Conservation (phyloP, 495 filamentous ascomycete genomes). For the Daldinia decipiens region DNA sequence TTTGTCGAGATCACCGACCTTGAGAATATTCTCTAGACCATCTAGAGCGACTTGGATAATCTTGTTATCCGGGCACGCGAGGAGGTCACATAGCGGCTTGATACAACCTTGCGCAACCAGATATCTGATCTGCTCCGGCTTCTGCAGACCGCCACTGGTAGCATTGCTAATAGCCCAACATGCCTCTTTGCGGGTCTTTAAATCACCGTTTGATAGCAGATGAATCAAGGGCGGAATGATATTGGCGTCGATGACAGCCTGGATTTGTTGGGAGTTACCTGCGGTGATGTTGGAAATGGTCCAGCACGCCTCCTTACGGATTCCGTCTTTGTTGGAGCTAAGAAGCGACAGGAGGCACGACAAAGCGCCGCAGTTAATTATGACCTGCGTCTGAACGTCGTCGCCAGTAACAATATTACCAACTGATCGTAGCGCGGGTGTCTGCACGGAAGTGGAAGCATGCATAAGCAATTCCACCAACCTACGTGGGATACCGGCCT, state of each 20-base stretch:
- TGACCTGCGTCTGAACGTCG: constrained; percentile 98
- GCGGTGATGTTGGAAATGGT: constrained; percentile 99
- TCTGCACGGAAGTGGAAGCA: constrained; percentile 98
- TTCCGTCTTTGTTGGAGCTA: constrained; percentile 97
- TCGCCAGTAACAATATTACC: constrained; percentile 99
- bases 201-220: constrained; percentile 92
- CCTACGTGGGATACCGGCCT: constrained; percentile 95
- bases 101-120: constrained; percentile 94
- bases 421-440: constrained; percentile 94
- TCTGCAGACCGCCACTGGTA: constrained; percentile 96
- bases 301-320: constrained; percentile 99
- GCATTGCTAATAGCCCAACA: constrained; percentile 99
- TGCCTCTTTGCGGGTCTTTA: constrained; percentile 99
- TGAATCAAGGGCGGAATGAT: constrained; percentile 97
- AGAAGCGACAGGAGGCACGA: constrained; percentile 91
- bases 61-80: constrained; percentile 99
- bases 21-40: constrained; percentile 98
- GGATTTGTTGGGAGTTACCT: constrained; percentile 97
- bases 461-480: constrained; percentile 98
- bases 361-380: constrained; percentile 97
- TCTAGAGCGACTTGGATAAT: constrained; percentile 99
- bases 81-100: constrained; percentile 95
- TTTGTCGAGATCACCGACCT: constrained; percentile 99
- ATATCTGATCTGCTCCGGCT: constrained; percentile 98
- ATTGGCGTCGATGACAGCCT: constrained; percentile 94